Evolutionary conservation across 2,329 filamentous ascomycete genomes (phyloP), one percentile per base, ranked within the genome.

Genomic region (Stachybotrys chartarum): DNA sequence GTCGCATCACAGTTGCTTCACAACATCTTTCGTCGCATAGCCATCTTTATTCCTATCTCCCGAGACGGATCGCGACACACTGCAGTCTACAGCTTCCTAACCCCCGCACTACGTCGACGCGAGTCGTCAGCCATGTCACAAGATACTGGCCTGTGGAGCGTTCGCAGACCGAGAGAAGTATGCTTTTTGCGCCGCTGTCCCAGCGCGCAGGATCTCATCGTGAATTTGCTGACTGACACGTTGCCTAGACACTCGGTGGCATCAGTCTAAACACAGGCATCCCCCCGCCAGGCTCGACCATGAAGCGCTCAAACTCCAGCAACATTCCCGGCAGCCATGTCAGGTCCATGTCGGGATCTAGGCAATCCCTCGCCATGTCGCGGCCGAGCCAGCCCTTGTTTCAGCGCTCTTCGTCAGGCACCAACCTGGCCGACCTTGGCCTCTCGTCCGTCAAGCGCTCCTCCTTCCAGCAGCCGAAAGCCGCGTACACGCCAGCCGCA

Each of bases 101-200:
- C 47, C 30, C 18, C 57, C 50, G 47, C 47, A 11, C 42, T 11
- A 47, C 39, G 16, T 14, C 50, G 32, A n/a, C n/a, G 12, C 8
- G 16, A 30, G 31, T 30, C 50, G 50, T 56, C 67, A 24, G 24
- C 24, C 2, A 95, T 95, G 91, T 90, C 90, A 75, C 90, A 94
- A 76, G 90, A 95, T 67, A 84, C 85, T 58, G 89, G 88, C 67
- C 79, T 94, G 68, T 97, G 93, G 82, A 96, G 91, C 68, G 90
- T 95, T 70, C 91, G 91, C 74, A 87, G 92, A 68, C 88, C 90
- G 63, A 85, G 93, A 80, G 92, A 97, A 82, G 91, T 95, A 79
- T 70, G 82, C 57, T 32, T 53, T 24, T 49, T 45, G 53, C 54
- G 54, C 55, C 55, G 58, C 56, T 17, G 35, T 53, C 54, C 31